Evolutionary conservation across 179 eudicot genomes (phyloP).

Genomic region (Actinidia chinensis): DNA sequence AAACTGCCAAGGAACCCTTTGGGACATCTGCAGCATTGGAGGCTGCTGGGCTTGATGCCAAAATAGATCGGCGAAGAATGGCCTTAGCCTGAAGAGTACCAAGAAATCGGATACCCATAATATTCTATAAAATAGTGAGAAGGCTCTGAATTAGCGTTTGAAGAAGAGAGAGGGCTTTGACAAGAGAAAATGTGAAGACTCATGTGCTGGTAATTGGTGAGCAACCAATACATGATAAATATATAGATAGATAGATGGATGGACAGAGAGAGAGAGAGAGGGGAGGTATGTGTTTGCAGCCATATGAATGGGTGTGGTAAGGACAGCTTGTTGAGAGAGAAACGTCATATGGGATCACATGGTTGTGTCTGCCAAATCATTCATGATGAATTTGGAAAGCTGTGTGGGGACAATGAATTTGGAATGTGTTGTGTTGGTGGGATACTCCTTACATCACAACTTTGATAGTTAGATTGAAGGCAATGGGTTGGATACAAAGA

Average conservation of each 20-base stretch:
- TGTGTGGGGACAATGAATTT: constrained; percentile 4
- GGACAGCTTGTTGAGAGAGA: neutral
- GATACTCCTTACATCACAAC: neutral
- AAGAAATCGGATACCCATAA: constrained; percentile 19
- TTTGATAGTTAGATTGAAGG: neutral
- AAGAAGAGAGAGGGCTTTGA: neutral
- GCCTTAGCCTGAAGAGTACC: neutral
- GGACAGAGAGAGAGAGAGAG: neutral
- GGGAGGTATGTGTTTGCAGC: neutral
- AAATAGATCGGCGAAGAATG: neutral
- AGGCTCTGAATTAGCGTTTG: neutral
- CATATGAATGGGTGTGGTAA: neutral
- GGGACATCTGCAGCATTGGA: constrained; percentile 7
- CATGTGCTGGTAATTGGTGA: neutral
- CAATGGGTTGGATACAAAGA: neutral
- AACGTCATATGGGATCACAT: neutral
- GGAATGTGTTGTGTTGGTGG: neutral
- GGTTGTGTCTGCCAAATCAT: neutral
- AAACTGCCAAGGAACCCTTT: constrained; percentile 25
- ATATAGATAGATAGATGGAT: neutral
- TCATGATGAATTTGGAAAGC: too few species aligned
- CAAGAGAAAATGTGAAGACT: neutral
- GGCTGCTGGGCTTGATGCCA: neutral
- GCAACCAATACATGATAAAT: too few species aligned
- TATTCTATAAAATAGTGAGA: neutral